Percentiles rank a stretch among this genome's conserved stretches.
phyloP scores from a whole-genome alignment of 805 yeast species.

The Candida schatavii region DNA sequence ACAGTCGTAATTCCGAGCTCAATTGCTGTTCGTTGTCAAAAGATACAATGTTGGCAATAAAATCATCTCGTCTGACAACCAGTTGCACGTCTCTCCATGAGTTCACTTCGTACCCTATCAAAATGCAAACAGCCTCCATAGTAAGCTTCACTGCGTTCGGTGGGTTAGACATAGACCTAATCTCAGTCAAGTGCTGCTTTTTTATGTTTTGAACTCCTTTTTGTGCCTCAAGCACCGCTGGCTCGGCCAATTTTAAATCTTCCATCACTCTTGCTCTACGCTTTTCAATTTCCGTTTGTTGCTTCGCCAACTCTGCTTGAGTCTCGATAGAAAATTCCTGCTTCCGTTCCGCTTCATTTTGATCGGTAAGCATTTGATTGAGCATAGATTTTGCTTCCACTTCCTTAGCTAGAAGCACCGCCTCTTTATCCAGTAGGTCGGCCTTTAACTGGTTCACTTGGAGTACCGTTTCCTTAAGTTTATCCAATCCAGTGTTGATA shows the following conservation, averaged over 20 bases:
- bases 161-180: constrained; percentile 86
- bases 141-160: constrained; percentile 84
- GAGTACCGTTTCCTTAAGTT: constrained; percentile 71
- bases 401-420: constrained; percentile 52
- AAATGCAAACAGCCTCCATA: constrained; percentile 79
- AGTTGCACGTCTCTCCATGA: constrained; percentile 83
- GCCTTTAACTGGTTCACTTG: constrained; percentile 61
- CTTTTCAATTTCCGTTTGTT: constrained; percentile 56
- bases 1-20: constrained; percentile 47
- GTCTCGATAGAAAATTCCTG: constrained; percentile 81
- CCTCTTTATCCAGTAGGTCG: constrained; percentile 52
- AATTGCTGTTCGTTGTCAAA: constrained; percentile 65
- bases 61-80: constrained; percentile 81
- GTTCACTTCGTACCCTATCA: constrained; percentile 67
- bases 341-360: constrained; percentile 88
- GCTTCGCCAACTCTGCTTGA: constrained; percentile 63
- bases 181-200: constrained; percentile 86
- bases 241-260: constrained; percentile 77
- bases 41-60: constrained; percentile 75
- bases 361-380: constrained; percentile 74
- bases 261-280: constrained; percentile 54
- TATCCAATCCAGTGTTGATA: constrained; percentile 69
- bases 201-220: constrained; percentile 89
- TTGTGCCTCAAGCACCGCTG: constrained; percentile 80
- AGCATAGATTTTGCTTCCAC: constrained; percentile 68